Conservation (phyloP, 805 yeast genomes). For the Candida boidinii region DNA sequence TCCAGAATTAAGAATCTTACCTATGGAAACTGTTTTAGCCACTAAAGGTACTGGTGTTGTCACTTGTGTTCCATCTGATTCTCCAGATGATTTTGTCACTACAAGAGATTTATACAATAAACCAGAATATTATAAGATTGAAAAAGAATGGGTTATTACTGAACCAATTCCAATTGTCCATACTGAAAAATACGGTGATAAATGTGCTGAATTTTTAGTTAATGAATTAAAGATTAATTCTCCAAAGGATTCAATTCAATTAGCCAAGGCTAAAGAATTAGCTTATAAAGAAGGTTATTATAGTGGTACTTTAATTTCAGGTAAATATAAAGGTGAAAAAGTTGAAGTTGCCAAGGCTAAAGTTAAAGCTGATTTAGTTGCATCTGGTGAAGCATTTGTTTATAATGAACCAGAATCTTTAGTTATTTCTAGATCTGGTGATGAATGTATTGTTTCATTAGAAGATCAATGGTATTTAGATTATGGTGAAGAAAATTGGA, state of each 20-base stretch:
- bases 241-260: conserved; percentile 81
- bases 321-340: conserved; percentile 79
- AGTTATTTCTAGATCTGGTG: conserved; percentile 93
- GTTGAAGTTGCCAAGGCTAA: conserved; percentile 88
- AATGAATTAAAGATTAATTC: conserved; percentile 87
- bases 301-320: conserved; percentile 74
- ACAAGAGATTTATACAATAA: conserved; percentile 76
- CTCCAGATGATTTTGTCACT: conserved; percentile 95
- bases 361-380: conserved; percentile 76
- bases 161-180: conserved; percentile 67
- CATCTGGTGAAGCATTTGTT: conserved; percentile 70
- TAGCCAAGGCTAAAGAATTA: conserved; percentile 86
- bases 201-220: conserved; percentile 77
- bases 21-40: conserved; percentile 96
- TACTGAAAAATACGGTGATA: conserved; percentile 82
- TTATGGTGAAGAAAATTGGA: conserved; percentile 94
- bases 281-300: conserved; percentile 97
- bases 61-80: conserved; percentile 97
- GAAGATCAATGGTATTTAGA: conserved; percentile 99
- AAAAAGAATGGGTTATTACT: conserved; percentile 76
- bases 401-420: conserved; percentile 91
- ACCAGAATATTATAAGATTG: conserved; percentile 82
- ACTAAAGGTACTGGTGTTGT: conserved; percentile 98
- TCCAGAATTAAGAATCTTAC: conserved; percentile 71
- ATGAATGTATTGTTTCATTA: conserved; percentile 89